phyloP scores from a whole-genome alignment of 257 asterid species.

The Dorcoceras hygrometricum region DNA sequence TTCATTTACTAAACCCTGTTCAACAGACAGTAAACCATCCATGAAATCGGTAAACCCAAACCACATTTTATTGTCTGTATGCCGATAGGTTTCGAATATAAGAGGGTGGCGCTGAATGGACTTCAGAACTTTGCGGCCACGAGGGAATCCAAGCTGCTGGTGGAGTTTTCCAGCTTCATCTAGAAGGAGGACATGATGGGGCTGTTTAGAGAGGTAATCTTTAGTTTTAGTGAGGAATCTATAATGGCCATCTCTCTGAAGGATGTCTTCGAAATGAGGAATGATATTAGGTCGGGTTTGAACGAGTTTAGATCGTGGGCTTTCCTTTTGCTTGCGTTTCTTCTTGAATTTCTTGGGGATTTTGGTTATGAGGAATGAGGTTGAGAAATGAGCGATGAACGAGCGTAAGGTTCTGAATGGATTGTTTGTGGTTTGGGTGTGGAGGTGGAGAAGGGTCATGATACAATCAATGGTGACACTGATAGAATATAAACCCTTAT shows the following conservation, averaged over 20 bases:
- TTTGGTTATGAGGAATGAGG: conserved; percentile 85
- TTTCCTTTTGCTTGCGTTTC: conserved; percentile 63
- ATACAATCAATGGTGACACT: conserved; percentile 7
- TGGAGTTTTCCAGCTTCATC: conserved; percentile 82
- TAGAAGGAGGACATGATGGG: conserved; percentile 60
- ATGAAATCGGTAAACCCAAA: conserved; percentile 75
- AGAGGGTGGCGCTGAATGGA: conserved; percentile 73
- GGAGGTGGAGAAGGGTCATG: conserved; percentile 42
- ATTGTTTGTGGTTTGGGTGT: conserved; percentile 31
- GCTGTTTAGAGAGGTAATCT: conserved; percentile 75
- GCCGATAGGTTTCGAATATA: conserved; percentile 65
- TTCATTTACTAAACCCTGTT: conserved; percentile 33
- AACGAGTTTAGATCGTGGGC: conserved; percentile 68
- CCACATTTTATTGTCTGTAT: conserved; percentile 74
- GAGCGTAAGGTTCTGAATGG: conserved; percentile 30
- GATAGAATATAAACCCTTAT: not conserved
- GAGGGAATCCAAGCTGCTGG: conserved; percentile 88
- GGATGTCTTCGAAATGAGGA: conserved; percentile 61
- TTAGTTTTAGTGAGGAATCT: conserved; percentile 73
- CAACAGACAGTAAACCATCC: conserved; percentile 47
- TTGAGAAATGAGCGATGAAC: conserved; percentile 48
- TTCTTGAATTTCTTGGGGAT: conserved; percentile 77
- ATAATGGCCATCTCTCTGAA: conserved; percentile 54
- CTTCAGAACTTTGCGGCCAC: conserved; percentile 66
- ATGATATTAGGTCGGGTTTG: conserved; percentile 69